Base-by-base conservation (phyloP, 257 asterid genomes). In the Rehmannia glutinosa region DNA sequence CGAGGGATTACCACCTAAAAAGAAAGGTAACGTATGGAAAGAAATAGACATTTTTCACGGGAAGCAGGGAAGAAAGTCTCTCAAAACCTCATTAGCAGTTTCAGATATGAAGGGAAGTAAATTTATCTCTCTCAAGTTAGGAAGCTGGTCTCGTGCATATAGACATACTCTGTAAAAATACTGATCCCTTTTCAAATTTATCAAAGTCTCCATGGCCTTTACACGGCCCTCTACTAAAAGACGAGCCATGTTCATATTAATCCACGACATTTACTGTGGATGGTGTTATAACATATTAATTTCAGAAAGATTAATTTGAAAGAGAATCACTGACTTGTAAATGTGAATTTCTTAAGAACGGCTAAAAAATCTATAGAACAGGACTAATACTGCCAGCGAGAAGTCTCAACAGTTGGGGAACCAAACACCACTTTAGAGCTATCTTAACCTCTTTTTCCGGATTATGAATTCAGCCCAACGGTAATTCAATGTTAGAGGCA, bases 1-100 rank as follows among this genome's bases (percentile, higher is more conserved):
- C 99, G 92, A 10, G 99, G 97, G 67, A 91, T 88, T 59, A 94
- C 99, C 81, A 94, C 99, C 99, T 93, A 52, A 66, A 66, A 60
- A 54, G 63, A 38, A 58, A 56, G 52, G 25, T 20, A 65, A 55
- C 50, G 33, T 17, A 43, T 54, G 46, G 69, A 42, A 68, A 55
- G 38, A 66, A 55, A 13, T 54, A 60, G 25, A 54, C 6, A 36
- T 42, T 50, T 27, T 51, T 38, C 54, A 39, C 15, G 12, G 42
- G 33, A 72, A 43, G 46, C 52, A 71, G 23, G 57, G 33, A 62
- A 50, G 15, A 9, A 5, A 30, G 27, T 9, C 16, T 36, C 73
- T 42, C 12, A 50, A 28, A 17, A 52, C 62, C 19, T 50, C 25
- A 45, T 28, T 24, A 32, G 52, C 72, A 53, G 46, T 51, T 61